Evolutionary conservation across 1,139 yeast species (phyloP).

Genomic region (Saccharomyces hybrid): DNA sequence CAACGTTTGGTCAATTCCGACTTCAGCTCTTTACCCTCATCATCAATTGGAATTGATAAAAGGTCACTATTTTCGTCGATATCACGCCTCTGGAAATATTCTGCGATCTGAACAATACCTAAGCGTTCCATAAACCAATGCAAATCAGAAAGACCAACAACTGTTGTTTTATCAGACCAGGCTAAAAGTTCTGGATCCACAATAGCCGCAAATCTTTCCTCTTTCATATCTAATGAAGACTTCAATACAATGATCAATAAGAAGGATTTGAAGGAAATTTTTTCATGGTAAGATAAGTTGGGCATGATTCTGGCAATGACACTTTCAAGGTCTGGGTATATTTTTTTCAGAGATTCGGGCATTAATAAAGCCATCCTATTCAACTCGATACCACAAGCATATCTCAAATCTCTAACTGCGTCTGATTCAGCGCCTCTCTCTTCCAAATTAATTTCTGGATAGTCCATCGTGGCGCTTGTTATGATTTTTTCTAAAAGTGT

Average conservation of each 20-base stretch:
- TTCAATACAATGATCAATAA: conserved; percentile 85
- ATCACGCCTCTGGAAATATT: conserved; percentile 76
- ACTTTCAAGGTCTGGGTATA: conserved; percentile 71
- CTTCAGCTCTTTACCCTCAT: conserved; percentile 72
- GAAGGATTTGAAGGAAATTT: conserved; percentile 89
- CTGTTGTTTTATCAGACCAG: conserved; percentile 90
- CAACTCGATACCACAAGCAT: conserved; percentile 90
- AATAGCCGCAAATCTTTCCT: conserved; percentile 70
- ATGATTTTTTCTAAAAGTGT: conserved; percentile 80
- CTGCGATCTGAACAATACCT: conserved; percentile 89
- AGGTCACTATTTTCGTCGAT: conserved; percentile 73
- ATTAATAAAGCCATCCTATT: conserved; percentile 88
- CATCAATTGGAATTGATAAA: conserved; percentile 79
- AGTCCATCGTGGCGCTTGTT: conserved; percentile 79
- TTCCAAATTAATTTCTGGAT: conserved; percentile 50
- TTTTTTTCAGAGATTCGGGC: conserved; percentile 82
- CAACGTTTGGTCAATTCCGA: conserved; percentile 79
- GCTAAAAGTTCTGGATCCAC: conserved; percentile 90
- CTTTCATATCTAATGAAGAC: conserved; percentile 61
- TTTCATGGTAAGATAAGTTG: conserved; percentile 81
- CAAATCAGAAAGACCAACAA: conserved; percentile 78
- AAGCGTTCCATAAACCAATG: conserved; percentile 98
- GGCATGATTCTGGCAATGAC: conserved; percentile 69
- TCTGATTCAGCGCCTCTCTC: conserved; percentile 70
- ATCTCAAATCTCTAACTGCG: conserved; percentile 75